These are phyloP conservation scores for Ceratocystis albifundus DNA, from an alignment of 2,329 filamentous ascomycete species.

Conservation along the genomic window DNA sequence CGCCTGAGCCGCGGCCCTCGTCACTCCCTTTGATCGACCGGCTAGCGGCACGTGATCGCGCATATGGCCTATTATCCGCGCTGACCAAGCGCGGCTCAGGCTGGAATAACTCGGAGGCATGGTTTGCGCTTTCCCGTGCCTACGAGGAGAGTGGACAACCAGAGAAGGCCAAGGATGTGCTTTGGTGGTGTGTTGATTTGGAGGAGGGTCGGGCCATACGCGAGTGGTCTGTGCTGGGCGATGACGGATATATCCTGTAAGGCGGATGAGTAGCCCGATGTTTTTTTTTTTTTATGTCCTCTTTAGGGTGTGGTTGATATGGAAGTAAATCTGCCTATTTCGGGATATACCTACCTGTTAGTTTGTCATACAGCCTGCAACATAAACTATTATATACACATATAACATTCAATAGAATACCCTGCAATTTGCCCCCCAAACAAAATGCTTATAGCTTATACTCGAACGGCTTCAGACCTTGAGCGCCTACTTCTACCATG, in stretches of 20 bases:
- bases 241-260: conserved; percentile 48
- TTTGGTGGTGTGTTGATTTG: conserved; percentile 96
- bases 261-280: neutral
- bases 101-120: conserved; percentile 89
- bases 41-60: conserved; percentile 80
- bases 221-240: conserved; percentile 60
- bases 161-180: conserved; percentile 78
- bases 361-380: neutral
- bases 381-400: conserved; percentile 12
- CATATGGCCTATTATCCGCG: conserved; percentile 68
- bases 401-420: conserved; percentile 15
- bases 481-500: conserved; percentile 62
- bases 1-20: conserved; percentile 44
- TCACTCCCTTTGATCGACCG: conserved; percentile 64
- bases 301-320: neutral
- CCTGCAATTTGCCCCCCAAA: neutral
- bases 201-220: conserved; percentile 75
- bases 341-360: neutral
- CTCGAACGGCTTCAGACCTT: conserved; percentile 51
- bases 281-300: neutral
- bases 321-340: neutral
- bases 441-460: conserved; percentile 41
- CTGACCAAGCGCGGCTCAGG: conserved; percentile 75
- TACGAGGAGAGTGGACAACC: conserved; percentile 78
- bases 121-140: conserved; percentile 76